Evolutionary conservation across 129 eudicot species (phyloP), one percentile per base, ranked within the genome.

Genomic region (Apium graveolens): DNA sequence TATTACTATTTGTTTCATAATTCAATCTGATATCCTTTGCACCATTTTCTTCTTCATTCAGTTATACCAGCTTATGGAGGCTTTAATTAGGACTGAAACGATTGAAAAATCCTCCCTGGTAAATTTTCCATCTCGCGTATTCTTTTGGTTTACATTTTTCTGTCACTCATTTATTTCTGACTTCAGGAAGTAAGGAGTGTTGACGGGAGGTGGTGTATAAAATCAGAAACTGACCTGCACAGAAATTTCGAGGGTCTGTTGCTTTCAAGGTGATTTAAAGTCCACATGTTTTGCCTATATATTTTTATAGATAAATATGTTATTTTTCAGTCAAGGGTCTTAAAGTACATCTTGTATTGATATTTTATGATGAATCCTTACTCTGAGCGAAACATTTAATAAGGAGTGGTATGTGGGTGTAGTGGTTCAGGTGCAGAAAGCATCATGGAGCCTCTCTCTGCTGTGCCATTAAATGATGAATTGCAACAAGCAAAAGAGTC

Each of bases 181-280:
- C 72, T 85, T 42, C 86, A 95, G 98, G 97, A 95, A 86, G 87
- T 92, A 72, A 84, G 88, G 77, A 88, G 89, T 68, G 76, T 86
- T 79, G 93, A 84, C 85, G 98, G 98, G 69, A 91, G 98, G 88
- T 91, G 92, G 97, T 95, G 98, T 81, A 87, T 95, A 83, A 85
- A 77, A 84, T 91, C 97, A 72, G 91, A 84, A 75, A 79, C 89
- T 44, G 88, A 87, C 60, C 45, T 49, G 73, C 87, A 70, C 69
- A 78, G 85, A 79, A 83, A 80, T 85, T 83, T 95, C 80, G 88
- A 91, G 73, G 97, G 98, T 65, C 85, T 95, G 81, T 81, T 95
- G 87, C 82, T 95, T 80, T 87, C 98, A 80, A 95, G 98, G 98
- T 95, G 83, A 84, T 71, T 81, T 70, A 60, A 71, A 74, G 38